Evolutionary conservation across 192 early-diverging fungal species (phyloP), one percentile per base, ranked within the genome.

Genomic region (Coemansia reversa): DNA sequence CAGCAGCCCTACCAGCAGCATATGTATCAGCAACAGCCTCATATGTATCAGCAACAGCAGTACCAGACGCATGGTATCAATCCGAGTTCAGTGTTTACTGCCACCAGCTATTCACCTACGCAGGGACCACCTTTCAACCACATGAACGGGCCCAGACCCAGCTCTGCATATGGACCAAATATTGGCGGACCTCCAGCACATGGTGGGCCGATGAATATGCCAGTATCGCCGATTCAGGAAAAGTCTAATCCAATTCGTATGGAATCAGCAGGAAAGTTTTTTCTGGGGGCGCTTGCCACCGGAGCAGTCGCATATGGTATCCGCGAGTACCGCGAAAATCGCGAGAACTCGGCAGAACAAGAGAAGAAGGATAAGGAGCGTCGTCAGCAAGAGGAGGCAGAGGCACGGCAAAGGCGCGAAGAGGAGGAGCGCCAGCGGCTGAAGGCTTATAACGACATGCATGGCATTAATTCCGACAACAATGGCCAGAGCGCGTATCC

Each of bases 221-320:
- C 30, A 7, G 7, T 22, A 3, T 50, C 48, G 48, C 20, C 60
- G 60, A 27, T 19, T 20, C 22, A 27, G 28, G 47, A 20, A 4
- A 51, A 62, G n/a, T 18, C 20, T 18, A 14, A 52, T 23, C 47
- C 33, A 28, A 65, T 45, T 55, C 63, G 69, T 30, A 50, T 69
- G 42, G 66, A 61, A 24, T 66, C 58, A 0, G 76, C 67, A 5
- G 76, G 76, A 24, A 73, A 72, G 27, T 18, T 62, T 1, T 70
- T 70, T 1, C 55, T 70, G 16, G 77, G 77, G 25, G 69, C 71
- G 5, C 35, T 80, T 12, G 77, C 77, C 2, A 72, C 69, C 4
- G 72, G 72, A 1, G 77, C 72, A 0, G 60, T 80, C 1, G 77
- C 72, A 24, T 80, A 80, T 39, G 77, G 77, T 28, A 69, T 80